Evolutionary conservation across 441 rosid species (phyloP), one percentile per base, ranked within the genome.

Genomic region (Oxalis stricta): DNA sequence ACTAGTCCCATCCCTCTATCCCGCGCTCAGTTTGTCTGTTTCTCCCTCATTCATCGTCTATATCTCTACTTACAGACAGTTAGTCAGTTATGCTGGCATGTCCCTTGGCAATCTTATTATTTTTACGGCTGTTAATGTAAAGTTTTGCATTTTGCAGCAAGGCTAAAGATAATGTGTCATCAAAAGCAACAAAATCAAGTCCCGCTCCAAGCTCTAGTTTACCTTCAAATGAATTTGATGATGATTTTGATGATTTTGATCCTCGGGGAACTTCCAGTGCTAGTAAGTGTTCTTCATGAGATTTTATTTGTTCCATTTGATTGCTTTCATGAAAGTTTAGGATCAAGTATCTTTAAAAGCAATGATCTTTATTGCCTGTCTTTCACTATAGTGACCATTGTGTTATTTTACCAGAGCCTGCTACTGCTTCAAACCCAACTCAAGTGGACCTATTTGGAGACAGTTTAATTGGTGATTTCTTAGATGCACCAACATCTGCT

Each of bases 201-300:
- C 46, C 69, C 33, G 50, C 61, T 37, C 72, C 74, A 65, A 58
- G 50, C 28, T 18, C 69, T 18, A 69, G 48, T 41, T 51, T 46
- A 55, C 71, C 76, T 45, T 60, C 82, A 35, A 73, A 61, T 60
- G 53, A 56, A 33, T 44, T 46, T 54, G 84, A 72, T 13, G 77
- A 76, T 24, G 92, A 84, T 33, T 72, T 80, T 45, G 95, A 88
- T 69, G 95, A 88, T 75, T 89, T 89, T 55, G 93, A 89, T 76
- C 99, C 99, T 38, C 88, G 99, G 37, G 96, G 94, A 65, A 76
- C 69, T 43, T 75, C 84, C 33, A 63, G 57, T 48, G 56, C 79
- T 16, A 80, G 94, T 89, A 72, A 70, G 96, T 69, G 35, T 44
- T 50, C 33, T 22, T 17, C 13, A 18, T 52, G 46, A 33, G 30